A percentile compares a stretch with the other conserved stretches of the same genome.
phyloP scores from a whole-genome alignment of 1,284 basidiomycete genomes.

The Apiotrichum siamense region DNA sequence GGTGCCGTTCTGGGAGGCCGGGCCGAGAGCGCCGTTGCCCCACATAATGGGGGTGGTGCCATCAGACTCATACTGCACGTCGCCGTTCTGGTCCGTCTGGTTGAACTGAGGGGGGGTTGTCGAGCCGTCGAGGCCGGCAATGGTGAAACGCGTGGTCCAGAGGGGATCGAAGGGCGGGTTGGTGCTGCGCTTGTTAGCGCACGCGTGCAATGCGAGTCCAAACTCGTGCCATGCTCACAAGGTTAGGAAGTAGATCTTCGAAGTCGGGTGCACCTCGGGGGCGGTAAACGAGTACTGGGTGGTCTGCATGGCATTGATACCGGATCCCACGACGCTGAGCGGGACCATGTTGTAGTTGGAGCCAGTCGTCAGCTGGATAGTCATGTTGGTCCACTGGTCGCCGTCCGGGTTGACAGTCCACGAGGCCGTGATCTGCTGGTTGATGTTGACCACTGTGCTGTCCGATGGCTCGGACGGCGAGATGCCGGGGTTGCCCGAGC shows the following conservation, averaged over 20 bases:
- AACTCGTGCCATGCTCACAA: conserved; percentile 31
- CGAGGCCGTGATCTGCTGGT: conserved; percentile 30
- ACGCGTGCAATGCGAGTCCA: too few species aligned
- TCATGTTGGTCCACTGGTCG: conserved; percentile 46
- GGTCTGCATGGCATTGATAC: conserved; percentile 35
- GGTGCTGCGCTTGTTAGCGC: conserved; percentile 16
- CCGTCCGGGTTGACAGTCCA: conserved; percentile 27
- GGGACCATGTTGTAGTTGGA: conserved; percentile 30
- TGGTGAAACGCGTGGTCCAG: conserved; percentile 48
- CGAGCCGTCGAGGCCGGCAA: conserved; percentile 38
- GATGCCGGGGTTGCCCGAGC: conserved; percentile 18
- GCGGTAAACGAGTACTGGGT: conserved; percentile 24
- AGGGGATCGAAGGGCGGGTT: conserved; percentile 24
- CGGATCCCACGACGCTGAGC: conserved; percentile 27
- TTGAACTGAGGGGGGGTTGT: conserved; percentile 34
- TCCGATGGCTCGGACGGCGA: conserved; percentile 45
- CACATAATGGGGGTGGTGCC: background rate
- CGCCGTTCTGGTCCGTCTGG: background rate
- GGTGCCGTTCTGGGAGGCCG: background rate
- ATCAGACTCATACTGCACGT: background rate
- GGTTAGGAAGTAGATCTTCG: conserved; percentile 49
- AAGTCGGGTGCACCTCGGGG: conserved; percentile 45
- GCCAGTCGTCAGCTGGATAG: conserved; percentile 45
- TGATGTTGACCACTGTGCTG: conserved; percentile 38
- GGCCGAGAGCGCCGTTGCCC: background rate